phyloP scores from a whole-genome alignment of 352 stramenopile genomes.

The Pythium rishiriense region DNA sequence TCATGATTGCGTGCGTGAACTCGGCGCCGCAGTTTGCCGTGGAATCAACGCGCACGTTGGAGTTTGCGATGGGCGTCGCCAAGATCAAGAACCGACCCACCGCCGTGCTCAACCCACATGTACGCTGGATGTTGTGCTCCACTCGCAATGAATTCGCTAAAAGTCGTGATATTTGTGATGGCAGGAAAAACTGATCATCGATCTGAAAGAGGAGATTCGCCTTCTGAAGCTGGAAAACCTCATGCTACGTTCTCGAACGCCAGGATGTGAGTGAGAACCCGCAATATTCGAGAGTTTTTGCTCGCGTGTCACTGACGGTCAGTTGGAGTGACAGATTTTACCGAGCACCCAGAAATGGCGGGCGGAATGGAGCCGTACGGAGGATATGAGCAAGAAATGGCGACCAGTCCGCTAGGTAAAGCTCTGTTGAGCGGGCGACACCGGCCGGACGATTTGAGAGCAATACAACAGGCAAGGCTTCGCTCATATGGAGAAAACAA shows the following conservation, averaged over 20 bases:
- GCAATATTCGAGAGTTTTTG: no score
- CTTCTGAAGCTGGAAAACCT: constrained; percentile 70
- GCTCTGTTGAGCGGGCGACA: constrained; percentile 25
- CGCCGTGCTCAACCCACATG: constrained; percentile 62
- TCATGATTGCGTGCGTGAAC: constrained; percentile 83
- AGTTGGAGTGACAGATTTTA: constrained; percentile 38
- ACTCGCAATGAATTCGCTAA: background rate
- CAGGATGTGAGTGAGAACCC: constrained; percentile 60
- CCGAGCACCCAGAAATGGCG: constrained; percentile 36
- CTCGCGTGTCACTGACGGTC: background rate
- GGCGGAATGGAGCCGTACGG: constrained; percentile 5
- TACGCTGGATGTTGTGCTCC: constrained; percentile 20
- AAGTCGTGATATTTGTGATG: background rate
- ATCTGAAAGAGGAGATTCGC: constrained; percentile 68
- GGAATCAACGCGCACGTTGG: constrained; percentile 66
- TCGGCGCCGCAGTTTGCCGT: constrained; percentile 49
- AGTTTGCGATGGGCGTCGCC: constrained; percentile 79
- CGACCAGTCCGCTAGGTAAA: constrained; percentile 23
- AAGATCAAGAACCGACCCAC: constrained; percentile 80
- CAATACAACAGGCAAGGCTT: background rate
- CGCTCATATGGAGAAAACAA: constrained; percentile 19
- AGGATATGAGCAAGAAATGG: background rate
- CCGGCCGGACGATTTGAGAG: constrained; percentile 4
- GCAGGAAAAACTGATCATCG: constrained; percentile 71
- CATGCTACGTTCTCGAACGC: constrained; percentile 62